Conservation (phyloP, 768 basidiomycete species). For the Lactarius hatsudake region DNA sequence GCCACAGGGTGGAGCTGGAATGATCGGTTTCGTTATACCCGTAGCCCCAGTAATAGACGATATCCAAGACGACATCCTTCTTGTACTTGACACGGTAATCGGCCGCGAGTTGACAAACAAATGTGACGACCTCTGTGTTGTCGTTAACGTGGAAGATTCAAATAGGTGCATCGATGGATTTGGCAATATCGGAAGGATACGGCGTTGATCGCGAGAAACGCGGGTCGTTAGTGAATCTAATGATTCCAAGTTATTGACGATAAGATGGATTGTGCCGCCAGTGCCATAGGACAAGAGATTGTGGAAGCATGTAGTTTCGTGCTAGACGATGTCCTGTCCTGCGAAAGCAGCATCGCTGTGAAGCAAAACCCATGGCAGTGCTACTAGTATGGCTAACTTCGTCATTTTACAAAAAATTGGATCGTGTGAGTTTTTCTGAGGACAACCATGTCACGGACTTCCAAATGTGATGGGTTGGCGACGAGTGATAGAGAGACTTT, state of each 20-base stretch:
- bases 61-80: conserved; percentile 97
- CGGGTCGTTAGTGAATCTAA: conserved; percentile 98
- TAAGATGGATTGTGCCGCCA: conserved; percentile 96
- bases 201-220: conserved; percentile 98
- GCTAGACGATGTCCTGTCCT: conserved; percentile 94
- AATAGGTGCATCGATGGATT: conserved; percentile 88
- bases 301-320: conserved; percentile 97
- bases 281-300: conserved; percentile 94
- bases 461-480: conserved; percentile 97
- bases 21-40: conserved; percentile 99
- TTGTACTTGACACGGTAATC: conserved; percentile 98
- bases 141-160: conserved; percentile 98
- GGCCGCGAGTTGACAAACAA: conserved; percentile 95
- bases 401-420: conserved; percentile 87
- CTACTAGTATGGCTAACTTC: conserved; percentile 59
- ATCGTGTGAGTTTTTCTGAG: conserved; percentile 97
- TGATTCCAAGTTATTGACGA: conserved; percentile 90
- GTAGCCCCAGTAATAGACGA: conserved; percentile 91
- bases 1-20: conserved; percentile 91
- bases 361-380: conserved; percentile 86
- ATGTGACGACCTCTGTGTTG: conserved; percentile 97
- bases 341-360: conserved; percentile 95
- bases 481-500: conserved; percentile 96
- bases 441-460: conserved; percentile 97
- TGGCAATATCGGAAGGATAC: conserved; percentile 97